Evolutionary conservation across 2,329 filamentous ascomycete species (phyloP), one percentile per base, ranked within the genome.

Genomic region (Phaeoacremonium minimum): DNA sequence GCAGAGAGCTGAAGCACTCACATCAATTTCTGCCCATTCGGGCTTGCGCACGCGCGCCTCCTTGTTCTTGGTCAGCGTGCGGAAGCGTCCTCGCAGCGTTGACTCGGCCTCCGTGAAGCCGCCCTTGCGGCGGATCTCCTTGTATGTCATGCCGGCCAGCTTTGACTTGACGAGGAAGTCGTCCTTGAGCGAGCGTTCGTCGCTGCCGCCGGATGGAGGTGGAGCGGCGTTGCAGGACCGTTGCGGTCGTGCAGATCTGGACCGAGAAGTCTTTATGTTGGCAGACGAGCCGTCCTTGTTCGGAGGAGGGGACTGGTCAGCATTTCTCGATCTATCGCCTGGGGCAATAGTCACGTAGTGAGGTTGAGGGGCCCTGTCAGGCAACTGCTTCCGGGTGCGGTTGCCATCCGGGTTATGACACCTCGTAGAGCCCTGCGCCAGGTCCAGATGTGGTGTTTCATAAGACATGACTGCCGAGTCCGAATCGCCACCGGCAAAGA

Each of bases 81-180:
- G 68, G 46, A 75, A 79, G 0, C 83, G 72, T 0, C 85, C 85
- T 12, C 85, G 72, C 26, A 90, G 66, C 1, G 85, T 89, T 9
- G 83, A 85, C 58, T 87, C 83, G 2, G 82, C 79, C 48, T 85
- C 80, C 1, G 53, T 58, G 44, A 82, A 82, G 2, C 66, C 60
- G 12, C 80, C 75, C 14, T 60, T 50, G 6, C 52, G 47, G 26
- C 72, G 72, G 48, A 87, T 87, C 40, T 83, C 69, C 36, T 70
- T 73, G 58, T 87, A 88, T 1, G 80, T 77, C 61, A 76, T 62
- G 4, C 81, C 81, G 2, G 63, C 55, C 7, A 56, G 49, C 53
- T 77, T 80, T 16, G 68, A 64, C n/a, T 65, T 50, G 13, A 84
- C 54, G 2, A 86, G 64, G 29, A 68, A 70, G 4, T 64, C 53